Evolutionary conservation across 805 yeast species (phyloP), one percentile per base, ranked within the genome.

Genomic region (Myxozyma vanderwaltii): DNA sequence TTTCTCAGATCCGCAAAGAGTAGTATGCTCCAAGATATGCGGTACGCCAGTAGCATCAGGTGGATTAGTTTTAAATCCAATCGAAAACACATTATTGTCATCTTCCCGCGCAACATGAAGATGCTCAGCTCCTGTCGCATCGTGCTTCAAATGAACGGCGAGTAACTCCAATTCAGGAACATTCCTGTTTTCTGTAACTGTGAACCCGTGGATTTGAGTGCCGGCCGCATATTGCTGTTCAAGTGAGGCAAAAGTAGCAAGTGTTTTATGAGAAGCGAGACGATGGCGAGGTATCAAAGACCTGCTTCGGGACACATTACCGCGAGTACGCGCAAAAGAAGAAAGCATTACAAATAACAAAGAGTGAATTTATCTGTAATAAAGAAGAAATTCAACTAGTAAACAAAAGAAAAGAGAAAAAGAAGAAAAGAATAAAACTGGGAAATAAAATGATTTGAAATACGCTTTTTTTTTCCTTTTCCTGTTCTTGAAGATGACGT

Each of bases 11-110:
- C 99, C 99, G 75, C 99, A 94, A 35, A 94, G 76, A 0, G 98
- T 91, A 4, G 97, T 91, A 73, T 94, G 99, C 72, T 94, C 99
- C 59, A 94, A 74, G 58, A 94, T 91, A 73, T 94, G 99, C 2
- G 99, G 97, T 1, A 94, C 89, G 23, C 99, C 99, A 3, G 96
- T 88, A n/a, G 83, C 79, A 71, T 94, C 86, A 0, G 98, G 97
- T 0, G 99, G 96, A 67, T 91, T 89, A 0, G 99, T 94, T 73
- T 89, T 90, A 76, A 94, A 91, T 0, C 88, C 90, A 44, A 94
- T 82, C 63, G 91, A 83, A 71, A 94, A 94, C 10, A 90, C 97
- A 70, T 90, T 90, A 72, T 91, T 92, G 50, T 78, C 76, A 70
- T 92, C 97, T 58, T 85, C 83, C 33, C 92, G 79, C 66, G 87